Base-by-base conservation (phyloP, 2,329 filamentous ascomycete species). In the Periconia sp. region DNA sequence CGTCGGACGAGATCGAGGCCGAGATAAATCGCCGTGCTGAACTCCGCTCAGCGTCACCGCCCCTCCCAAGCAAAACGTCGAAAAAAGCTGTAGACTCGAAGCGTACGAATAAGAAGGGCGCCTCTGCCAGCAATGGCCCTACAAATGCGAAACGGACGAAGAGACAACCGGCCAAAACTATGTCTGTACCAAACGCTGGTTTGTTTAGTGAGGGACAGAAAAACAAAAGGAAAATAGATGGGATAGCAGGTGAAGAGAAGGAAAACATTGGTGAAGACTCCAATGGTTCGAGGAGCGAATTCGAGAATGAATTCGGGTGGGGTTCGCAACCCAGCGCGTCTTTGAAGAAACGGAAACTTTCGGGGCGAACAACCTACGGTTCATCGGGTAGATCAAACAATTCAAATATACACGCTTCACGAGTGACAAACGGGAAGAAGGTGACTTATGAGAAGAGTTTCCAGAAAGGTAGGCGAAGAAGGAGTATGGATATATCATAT, bases 1-100 rank as follows among this genome's bases (percentile, higher is more conserved):
- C 66, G 13, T 58, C 58, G 44, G 63, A 67, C 17, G 65, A 68
- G 17, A 58, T 57, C 50, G 60, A 63, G 11, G 61, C 63, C 9
- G 50, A 54, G 27, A 47, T 40, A 33, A 13, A 6, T 14, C 19
- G 20, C 18, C 13, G 27, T 18, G 15, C 18, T 23, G 42, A 44
- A 18, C 18, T 14, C 11, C 42, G 20, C 44, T 30, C 47, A 17
- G 45, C 48, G 23, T 51, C 55, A 2, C 53, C 52, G 44, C 20
- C 52, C 33, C 49, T 47, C 17, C 20, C 57, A 3, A 44, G 41
- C 23, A 18, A 41, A 9, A 27, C 18, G 17, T 37, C 45, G 13
- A 31, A 31, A 15, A 43, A 15, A 13, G 11, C 37, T 46, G 47
- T 18, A 44, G 19, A 9, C 18, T 18, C 30, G 18, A 43, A 11